Conservation (phyloP, 192 early-diverging fungal genomes). For the Diversispora epigaea region DNA sequence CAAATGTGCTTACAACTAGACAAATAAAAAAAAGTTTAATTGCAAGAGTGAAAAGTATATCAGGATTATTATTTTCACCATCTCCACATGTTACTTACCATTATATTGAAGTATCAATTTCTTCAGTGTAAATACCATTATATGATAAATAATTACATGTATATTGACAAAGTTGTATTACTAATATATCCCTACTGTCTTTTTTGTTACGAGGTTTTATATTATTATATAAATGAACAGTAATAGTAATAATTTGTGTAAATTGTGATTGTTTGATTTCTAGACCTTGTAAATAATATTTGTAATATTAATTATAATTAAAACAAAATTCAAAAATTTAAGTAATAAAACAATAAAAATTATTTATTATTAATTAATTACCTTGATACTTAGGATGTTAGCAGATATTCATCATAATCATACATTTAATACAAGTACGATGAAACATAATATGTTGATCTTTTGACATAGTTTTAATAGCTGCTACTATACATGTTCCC, state of each 20-base stretch:
- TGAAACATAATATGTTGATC: no score
- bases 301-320: no score
- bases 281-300: no score
- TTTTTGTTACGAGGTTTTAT: background rate
- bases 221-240: no score
- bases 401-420: slow-evolving; percentile 13
- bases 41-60: background rate
- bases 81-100: background rate
- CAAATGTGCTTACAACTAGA: background rate
- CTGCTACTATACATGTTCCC: no score
- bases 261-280: no score
- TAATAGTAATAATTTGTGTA: no score
- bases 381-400: background rate
- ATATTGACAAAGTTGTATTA: background rate
- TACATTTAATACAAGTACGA: no score
- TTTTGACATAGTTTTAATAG: no score
- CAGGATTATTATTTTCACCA: background rate
- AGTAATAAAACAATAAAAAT: background rate
- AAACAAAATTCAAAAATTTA: background rate
- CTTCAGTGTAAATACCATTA: background rate
- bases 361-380: background rate
- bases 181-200: background rate
- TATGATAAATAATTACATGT: background rate
- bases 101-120: background rate
- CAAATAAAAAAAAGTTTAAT: slow-evolving; percentile 8